A percentile compares a stretch with the other conserved stretches of the same genome.
These are phyloP conservation scores for Rubia balearica DNA, from an alignment of 305 asterid genomes.

Conservation along the genomic window DNA sequence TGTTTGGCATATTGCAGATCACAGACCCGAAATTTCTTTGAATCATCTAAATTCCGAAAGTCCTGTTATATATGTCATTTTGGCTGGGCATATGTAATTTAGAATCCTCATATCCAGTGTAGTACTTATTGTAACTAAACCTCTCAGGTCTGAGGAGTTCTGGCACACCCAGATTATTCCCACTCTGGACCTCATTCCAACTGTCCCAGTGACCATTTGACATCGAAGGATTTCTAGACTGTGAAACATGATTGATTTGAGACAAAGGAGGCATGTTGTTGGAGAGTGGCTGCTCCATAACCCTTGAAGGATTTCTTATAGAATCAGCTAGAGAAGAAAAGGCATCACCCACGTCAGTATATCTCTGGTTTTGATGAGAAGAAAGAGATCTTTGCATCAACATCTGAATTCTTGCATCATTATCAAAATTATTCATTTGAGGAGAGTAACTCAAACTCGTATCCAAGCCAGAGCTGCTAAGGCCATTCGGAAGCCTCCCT, in stretches of 20 bases:
- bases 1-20: background rate
- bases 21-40: constrained; percentile 17
- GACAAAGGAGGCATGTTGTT: constrained; percentile 53
- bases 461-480: constrained; percentile 45
- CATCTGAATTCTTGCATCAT: constrained; percentile 57
- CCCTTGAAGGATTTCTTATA: constrained; percentile 56
- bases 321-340: constrained; percentile 44
- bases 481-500: constrained; percentile 65
- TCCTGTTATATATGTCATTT: constrained; percentile 55
- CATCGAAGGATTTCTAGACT: constrained; percentile 47
- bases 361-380: constrained; percentile 64
- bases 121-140: constrained; percentile 51
- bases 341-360: constrained; percentile 37
- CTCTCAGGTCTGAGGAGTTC: constrained; percentile 68
- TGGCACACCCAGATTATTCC: constrained; percentile 53
- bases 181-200: constrained; percentile 61
- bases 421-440: constrained; percentile 46
- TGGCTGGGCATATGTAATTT: constrained; percentile 59
- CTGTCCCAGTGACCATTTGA: constrained; percentile 79
- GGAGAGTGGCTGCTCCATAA: constrained; percentile 50
- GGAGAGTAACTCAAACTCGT: constrained; percentile 49
- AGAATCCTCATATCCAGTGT: constrained; percentile 63
- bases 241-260: constrained; percentile 43
- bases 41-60: constrained; percentile 57
- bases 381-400: constrained; percentile 61